A percentile compares a stretch with the other conserved stretches of the same genome.
phyloP scores from a whole-genome alignment of 176 grass and related monocot genomes.

The Bonia amplexicaulis region DNA sequence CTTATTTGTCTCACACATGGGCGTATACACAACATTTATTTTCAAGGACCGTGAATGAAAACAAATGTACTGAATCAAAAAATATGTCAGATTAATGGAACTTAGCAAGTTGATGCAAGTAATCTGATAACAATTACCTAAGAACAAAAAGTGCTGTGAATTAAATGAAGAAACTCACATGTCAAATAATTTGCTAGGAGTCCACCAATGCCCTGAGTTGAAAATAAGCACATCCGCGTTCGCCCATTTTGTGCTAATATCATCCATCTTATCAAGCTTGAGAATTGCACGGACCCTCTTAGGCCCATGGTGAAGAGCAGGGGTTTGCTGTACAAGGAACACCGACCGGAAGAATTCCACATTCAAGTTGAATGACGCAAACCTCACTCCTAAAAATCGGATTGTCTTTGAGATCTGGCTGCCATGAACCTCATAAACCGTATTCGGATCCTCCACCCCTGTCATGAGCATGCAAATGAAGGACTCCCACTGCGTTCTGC shows the following conservation, averaged over 20 bases:
- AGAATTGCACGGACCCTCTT: constrained; percentile 58
- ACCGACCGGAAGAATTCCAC: constrained; percentile 85
- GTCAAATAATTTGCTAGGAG: constrained; percentile 92
- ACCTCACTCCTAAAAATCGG: constrained; percentile 76
- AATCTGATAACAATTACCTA: not conserved
- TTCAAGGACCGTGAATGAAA: not conserved
- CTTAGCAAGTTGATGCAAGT: not conserved
- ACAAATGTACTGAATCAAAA: constrained; percentile 12
- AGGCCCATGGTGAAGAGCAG: constrained; percentile 33
- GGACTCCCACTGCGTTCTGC: constrained; percentile 94
- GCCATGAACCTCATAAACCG: constrained; percentile 87
- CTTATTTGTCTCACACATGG: not conserved
- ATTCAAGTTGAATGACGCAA: constrained; percentile 68
- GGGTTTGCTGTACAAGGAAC: constrained; percentile 80
- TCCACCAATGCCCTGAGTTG: constrained; percentile 99
- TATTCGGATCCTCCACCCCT: constrained; percentile 61
- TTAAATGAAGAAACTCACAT: constrained; percentile 64
- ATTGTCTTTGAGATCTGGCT: constrained; percentile 88
- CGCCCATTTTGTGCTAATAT: constrained; percentile 59
- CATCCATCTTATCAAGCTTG: constrained; percentile 83
- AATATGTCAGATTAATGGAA: not conserved
- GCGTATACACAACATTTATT: not conserved
- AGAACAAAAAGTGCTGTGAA: not conserved
- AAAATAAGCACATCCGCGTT: constrained; percentile 82
- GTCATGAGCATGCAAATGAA: constrained; percentile 98